Conservation (phyloP, 805 yeast genomes). For the Yarrowia divulgata region DNA sequence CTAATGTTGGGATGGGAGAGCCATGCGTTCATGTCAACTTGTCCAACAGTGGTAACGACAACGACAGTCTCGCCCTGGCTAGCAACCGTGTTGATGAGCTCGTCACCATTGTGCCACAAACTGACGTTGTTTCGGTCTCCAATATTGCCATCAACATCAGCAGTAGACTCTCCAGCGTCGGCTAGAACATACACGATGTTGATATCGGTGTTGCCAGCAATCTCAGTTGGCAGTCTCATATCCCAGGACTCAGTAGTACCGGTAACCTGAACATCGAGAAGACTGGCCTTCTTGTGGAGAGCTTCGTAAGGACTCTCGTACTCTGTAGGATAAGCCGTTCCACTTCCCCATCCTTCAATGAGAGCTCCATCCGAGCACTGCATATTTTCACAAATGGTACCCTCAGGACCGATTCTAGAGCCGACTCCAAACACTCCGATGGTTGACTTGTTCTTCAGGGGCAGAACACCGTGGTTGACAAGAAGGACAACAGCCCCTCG, state of each 20-base stretch:
- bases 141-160: slow-evolving; percentile 63
- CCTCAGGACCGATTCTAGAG: slow-evolving; percentile 59
- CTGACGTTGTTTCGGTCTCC: slow-evolving; percentile 66
- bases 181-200: slow-evolving; percentile 63
- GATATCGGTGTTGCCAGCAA: slow-evolving; percentile 52
- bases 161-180: slow-evolving; percentile 65
- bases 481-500: slow-evolving; percentile 61
- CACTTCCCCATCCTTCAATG: slow-evolving; percentile 71
- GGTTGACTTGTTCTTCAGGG: slow-evolving; percentile 56
- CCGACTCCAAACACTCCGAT: slow-evolving; percentile 49
- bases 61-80: slow-evolving; percentile 62
- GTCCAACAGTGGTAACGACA: slow-evolving; percentile 65
- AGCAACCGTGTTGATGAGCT: slow-evolving; percentile 58
- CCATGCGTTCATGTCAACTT: slow-evolving; percentile 62
- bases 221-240: background rate
- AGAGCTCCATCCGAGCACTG: slow-evolving; percentile 61
- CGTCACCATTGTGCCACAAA: slow-evolving; percentile 66
- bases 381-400: slow-evolving; percentile 62
- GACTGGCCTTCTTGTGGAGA: slow-evolving; percentile 54
- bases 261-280: background rate
- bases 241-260: slow-evolving; percentile 18
- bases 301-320: slow-evolving; percentile 66
- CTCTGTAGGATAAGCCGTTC: slow-evolving; percentile 62
- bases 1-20: slow-evolving; percentile 65
- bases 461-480: slow-evolving; percentile 62